Evolutionary conservation across 352 stramenopile species (phyloP).

Genomic region (Pythium angustatum): DNA sequence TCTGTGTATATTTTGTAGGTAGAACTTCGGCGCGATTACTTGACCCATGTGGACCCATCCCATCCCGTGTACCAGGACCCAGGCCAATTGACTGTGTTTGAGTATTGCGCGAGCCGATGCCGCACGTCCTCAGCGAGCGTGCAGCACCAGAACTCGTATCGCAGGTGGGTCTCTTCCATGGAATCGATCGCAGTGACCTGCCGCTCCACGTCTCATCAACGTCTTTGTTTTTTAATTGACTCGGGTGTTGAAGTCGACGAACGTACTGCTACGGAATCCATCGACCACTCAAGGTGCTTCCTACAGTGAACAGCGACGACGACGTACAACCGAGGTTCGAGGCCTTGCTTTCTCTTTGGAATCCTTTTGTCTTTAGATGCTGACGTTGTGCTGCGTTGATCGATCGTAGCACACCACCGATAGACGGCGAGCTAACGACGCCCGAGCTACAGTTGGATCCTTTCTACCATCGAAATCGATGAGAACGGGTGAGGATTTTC

Average conservation of each 20-base stretch:
- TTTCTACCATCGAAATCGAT: conserved; percentile 21
- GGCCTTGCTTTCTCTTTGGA: not conserved
- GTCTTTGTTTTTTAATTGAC: too few species aligned
- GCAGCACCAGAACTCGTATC: conserved; percentile 79
- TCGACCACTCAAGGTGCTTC: conserved; percentile 53
- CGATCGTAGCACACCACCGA: not conserved
- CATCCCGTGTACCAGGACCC: conserved; percentile 68
- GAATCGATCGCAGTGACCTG: too few species aligned
- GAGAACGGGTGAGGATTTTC: too few species aligned
- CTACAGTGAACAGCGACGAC: conserved; percentile 67
- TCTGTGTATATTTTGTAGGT: conserved; percentile 29
- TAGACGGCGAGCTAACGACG: not conserved
- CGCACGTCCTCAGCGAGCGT: conserved; percentile 76
- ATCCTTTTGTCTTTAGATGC: not conserved
- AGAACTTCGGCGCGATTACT: conserved; percentile 55
- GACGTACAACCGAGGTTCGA: not conserved
- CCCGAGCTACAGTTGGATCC: conserved; percentile 16
- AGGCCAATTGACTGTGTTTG: conserved; percentile 59
- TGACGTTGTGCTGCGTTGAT: not conserved
- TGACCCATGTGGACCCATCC: conserved; percentile 56
- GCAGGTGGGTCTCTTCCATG: conserved; percentile 51
- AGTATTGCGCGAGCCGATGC: conserved; percentile 69
- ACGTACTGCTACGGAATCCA: conserved; percentile 75
- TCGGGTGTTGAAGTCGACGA: conserved; percentile 34
- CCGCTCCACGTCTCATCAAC: too few species aligned